These are phyloP conservation scores for Alternaria solani DNA, from an alignment of 2,329 filamentous ascomycete genomes.

Conservation along the genomic window DNA sequence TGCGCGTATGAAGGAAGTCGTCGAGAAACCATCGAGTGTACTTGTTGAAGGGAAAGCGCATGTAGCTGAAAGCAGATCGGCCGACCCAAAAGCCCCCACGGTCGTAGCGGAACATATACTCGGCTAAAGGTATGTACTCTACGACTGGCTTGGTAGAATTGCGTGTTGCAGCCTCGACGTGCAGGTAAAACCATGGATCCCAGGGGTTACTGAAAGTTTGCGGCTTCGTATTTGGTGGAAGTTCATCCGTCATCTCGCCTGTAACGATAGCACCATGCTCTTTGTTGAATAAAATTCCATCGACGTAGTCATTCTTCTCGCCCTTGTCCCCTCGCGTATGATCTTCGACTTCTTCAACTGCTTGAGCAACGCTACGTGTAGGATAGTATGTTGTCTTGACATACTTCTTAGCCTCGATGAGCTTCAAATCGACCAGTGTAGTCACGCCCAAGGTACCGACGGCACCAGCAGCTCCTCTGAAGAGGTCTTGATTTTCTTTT, in stretches of 20 bases:
- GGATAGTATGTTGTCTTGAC: slow-evolving; percentile 61
- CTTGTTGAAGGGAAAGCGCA: slow-evolving; percentile 70
- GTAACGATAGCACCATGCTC: slow-evolving; percentile 55
- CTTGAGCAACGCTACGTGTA: slow-evolving; percentile 52
- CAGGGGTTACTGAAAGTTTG: slow-evolving; percentile 53
- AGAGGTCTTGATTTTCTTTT: slow-evolving; percentile 65
- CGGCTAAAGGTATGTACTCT: slow-evolving; percentile 68
- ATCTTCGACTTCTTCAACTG: slow-evolving; percentile 52
- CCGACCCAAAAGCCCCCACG: slow-evolving; percentile 75
- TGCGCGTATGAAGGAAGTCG: slow-evolving; percentile 68
- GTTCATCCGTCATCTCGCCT: slow-evolving; percentile 53
- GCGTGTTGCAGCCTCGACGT: slow-evolving; percentile 53
- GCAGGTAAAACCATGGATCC: slow-evolving; percentile 63
- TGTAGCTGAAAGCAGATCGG: slow-evolving; percentile 69
- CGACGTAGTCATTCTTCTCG: slow-evolving; percentile 56
- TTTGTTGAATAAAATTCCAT: slow-evolving; percentile 60
- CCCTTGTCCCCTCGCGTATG: slow-evolving; percentile 48
- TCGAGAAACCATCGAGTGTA: slow-evolving; percentile 69
- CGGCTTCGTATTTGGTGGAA: slow-evolving; percentile 37
- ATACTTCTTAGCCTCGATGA: slow-evolving; percentile 57
- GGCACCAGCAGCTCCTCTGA: slow-evolving; percentile 70
- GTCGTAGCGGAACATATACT: slow-evolving; percentile 77
- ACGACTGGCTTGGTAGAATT: slow-evolving; percentile 43
- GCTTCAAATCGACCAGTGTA: slow-evolving; percentile 62
- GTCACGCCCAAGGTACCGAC: slow-evolving; percentile 73